phyloP scores from a whole-genome alignment of 176 grass and related monocot genomes.

The Miscanthus lutarioriparius region DNA sequence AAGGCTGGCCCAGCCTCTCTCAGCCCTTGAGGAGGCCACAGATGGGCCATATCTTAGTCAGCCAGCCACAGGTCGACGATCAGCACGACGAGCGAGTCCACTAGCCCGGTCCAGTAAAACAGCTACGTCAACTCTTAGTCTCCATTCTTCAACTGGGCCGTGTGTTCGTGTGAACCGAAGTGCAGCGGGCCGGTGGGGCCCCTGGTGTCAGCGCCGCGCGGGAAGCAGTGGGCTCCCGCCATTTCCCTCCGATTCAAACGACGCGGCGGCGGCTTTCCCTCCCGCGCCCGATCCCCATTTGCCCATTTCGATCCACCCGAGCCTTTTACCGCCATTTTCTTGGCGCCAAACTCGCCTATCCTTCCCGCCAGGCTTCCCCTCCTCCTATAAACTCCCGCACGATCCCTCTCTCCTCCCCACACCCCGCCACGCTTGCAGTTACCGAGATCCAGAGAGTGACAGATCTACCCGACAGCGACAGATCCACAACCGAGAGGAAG shows the following conservation, averaged over 20 bases:
- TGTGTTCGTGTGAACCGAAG: background rate
- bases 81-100: background rate
- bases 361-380: constrained; percentile 29
- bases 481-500: background rate
- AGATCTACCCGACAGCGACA: background rate
- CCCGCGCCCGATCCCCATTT: background rate
- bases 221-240: constrained; percentile 20
- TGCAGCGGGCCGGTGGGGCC: background rate
- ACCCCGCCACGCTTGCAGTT: background rate
- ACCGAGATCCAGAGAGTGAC: background rate
- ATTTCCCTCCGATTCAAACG: background rate
- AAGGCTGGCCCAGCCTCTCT: no score
- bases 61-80: no score
- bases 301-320: background rate
- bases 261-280: background rate
- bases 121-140: background rate
- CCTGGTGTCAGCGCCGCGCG: background rate
- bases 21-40: no score
- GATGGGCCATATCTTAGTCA: no score
- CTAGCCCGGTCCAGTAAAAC: background rate
- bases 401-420: background rate
- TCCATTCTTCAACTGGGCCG: background rate
- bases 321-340: constrained; percentile 43
- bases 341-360: constrained; percentile 37
- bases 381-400: constrained; percentile 23